Evolutionary conservation across 1,139 yeast species (phyloP), one percentile per base, ranked within the genome.

Genomic region (Torulaspora globosa): DNA sequence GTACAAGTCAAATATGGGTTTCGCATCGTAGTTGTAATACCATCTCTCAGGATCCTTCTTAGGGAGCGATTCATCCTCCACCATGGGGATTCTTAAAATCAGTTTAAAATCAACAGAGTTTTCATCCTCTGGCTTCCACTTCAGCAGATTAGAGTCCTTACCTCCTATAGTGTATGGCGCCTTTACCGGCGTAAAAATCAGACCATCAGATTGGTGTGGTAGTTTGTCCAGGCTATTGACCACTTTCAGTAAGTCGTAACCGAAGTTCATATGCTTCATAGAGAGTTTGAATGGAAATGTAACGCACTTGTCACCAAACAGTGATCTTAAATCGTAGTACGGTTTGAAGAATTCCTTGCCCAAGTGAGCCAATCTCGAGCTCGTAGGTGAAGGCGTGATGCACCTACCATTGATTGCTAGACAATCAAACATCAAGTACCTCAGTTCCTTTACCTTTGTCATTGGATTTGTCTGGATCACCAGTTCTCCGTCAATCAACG

Each of bases 81-180:
- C 84, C 41, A 70, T 59, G 11, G 83, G 82, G 58, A 90, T 89
- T 19, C 78, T 78, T 41, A 92, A 66, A 31, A 78, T 77, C 50
- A 94, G 65, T 61, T 83, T 82, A 67, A 87, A 92, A 67, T 94
- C 99, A 29, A 94, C 77, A 0, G 97, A 83, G 59, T 94, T 94
- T 66, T 92, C 98, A 50, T 87, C 86, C 8, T 95, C 89, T 0
- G 98, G 97, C 60, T 94, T 94, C 99, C 99, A 94, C 66, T 94
- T 94, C 46, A 94, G 69, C 39, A 85, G 65, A 2, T 84, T 79
- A 3, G 79, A 76, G 64, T 92, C 97, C 0, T 97, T 90, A 11
- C 63, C 61, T 10, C 97, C 97, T 54, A 82, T 80, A 3, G 79
- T 75, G 67, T 94, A 94, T 0, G 96, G 95, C 0, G 94, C 79